Base-by-base conservation (phyloP, 768 basidiomycete species). In the Leccinellum rugosiceps region DNA sequence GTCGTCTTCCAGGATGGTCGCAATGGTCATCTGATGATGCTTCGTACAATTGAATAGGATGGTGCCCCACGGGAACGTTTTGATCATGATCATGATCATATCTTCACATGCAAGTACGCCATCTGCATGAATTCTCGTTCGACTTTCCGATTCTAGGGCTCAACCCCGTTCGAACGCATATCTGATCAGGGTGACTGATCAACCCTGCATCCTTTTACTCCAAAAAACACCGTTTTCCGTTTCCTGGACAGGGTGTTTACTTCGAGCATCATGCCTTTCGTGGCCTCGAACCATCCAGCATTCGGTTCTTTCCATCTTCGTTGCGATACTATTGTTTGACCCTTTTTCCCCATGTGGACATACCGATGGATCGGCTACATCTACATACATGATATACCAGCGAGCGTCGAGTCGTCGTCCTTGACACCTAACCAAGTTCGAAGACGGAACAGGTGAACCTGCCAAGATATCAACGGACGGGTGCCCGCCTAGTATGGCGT, bases 11-110 rank as follows among this genome's bases (percentile, higher is more conserved):
- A 25, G 21, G 17, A 10, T 31, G 32, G 44, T 43, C 31, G 8
- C 25, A 21, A 28, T 13, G 11, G 44, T 8, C 25, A 23, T 15
- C 11, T n/a, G 34, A 35, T 17, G 19, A 19, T 7, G 6, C 14
- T 34, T 13, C 17, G 25, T 59, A 21, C 21, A 34, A n/a, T 60
- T 43, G 41, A 43, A 43, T 43, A 43, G 41, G 11, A 2, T 43
- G 32, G 14, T 4, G 11, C 41, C 19, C 19, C 41, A 43, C 41
- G 19, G 41, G 41, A 43, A 10, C 19, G 19, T 43, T 43, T 43
- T 13, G 41, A 43, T 21, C 19, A 6, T 21, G 82, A 15, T 17
- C 25, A 34, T 10, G 3, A 19, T 23, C 8, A 5, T 15, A 38
- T 47, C 31, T 43, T 35, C 44, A 23, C 44, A 35, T 7, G 26